Base-by-base conservation (phyloP, 192 early-diverging fungal species). In the Kickxella alabastrina region DNA sequence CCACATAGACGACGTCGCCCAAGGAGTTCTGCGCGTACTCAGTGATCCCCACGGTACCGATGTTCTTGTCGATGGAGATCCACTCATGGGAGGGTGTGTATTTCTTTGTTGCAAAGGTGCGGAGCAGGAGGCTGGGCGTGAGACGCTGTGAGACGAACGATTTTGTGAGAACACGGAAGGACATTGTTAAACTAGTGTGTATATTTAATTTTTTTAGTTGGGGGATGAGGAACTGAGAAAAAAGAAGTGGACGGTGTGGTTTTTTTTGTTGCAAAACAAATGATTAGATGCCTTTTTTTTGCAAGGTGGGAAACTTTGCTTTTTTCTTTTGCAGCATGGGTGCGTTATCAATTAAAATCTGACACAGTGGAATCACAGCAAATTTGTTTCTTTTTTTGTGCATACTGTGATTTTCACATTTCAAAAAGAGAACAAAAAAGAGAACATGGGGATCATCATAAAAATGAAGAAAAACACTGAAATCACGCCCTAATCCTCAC, bases 61-160 rank as follows among this genome's bases (percentile, higher is more conserved):
- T 56, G 52, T 77, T 81, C 35, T 79, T 55, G 49, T 90, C 82
- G 37, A 92, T 75, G 22, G 69, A 65, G 54, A 98, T 66, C 93
- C 92, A 98, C 73, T 98, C 95, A 80, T 98, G 95, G 24, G 93
- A 91, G 46, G 61, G 49, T 15, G 92, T 94, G 68, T 80, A 97
- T 41, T 80, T 80, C 55, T 82, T 83, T 69, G 63, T 78, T 27
- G 76, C 65, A 48, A 79, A 76, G 65, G 49, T 59, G 17, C 81
- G 71, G 49, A 58, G 48, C 54, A 69, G 64, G 10, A 64, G 38
- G 17, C 62, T 44, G n/a, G 71, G 18, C 47, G 68, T 46, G 45
- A 67, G 45, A 41, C 63, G 63, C 43, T 65, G 63, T 17, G 28
- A 3, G 43, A 65, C n/a, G 36, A 65, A 51, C 13, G 63, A 52